Evolutionary conservation across 768 basidiomycete species (phyloP), one percentile per base, ranked within the genome.

Genomic region (Lenzites betulinus): DNA sequence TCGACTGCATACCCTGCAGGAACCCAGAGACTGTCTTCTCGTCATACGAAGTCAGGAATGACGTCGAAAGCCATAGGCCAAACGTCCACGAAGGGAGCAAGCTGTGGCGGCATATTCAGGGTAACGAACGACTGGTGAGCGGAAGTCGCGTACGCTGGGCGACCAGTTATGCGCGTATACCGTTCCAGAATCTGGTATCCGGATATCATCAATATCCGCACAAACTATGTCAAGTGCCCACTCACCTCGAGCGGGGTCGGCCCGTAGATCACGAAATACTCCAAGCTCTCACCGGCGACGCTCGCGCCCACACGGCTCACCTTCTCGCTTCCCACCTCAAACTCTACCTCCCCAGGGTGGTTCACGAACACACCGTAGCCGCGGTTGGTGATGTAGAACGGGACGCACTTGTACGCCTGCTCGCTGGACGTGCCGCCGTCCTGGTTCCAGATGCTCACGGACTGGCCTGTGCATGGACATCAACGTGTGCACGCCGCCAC

Each of bases 301-400:
- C 84, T 85, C 30, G 85, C 76, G 1, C 87, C 88, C 4, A 87
- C 85, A 46, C 87, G 76, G 70, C 77, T 77, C 65, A 86, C 83
- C 72, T 83, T 84, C 71, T 88, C 86, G 64, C 84, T 83, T 13
- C 83, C 83, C 4, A 90, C 83, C 67, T 90, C 89, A 41, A 90
- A 81, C 67, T 90, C 88, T 25, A 91, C 87, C 66, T 90, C 89
- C 11, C 87, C 89, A 0, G 87, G 80, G 64, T 89, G 83, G 71
- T 90, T 88, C 68, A 92, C 83, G 69, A 90, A 91, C 15, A 90
- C 81, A 35, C 88, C 90, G 62, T 90, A 91, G 58, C 84, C 84
- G 48, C 83, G 76, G 69, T 86, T 87, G 16, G 86, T 87, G 67
- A 88, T 82, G 63, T 86, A 87, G 72, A 88, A 88, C 1, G 86